Base-by-base conservation (phyloP, 129 eudicot species). In the Saussurea involucrata region DNA sequence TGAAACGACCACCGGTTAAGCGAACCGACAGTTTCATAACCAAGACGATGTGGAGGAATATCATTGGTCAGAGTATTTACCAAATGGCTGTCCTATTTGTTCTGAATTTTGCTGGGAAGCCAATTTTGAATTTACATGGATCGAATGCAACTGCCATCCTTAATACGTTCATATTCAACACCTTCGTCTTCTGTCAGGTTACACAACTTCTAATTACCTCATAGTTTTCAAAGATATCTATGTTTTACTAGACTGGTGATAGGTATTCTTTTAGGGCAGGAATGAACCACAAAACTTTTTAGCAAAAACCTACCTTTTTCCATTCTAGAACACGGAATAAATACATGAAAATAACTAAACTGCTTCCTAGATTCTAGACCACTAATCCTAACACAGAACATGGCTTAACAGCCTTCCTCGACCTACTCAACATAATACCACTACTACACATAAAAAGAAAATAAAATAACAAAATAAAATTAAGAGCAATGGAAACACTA, bases 141-240 rank as follows among this genome's bases (percentile, higher is more conserved):
- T 76, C 96, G 29, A 84, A 85, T 73, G 76, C 95, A 49, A 82
- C 85, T 2, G 69, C 24, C 29, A 69, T 82, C 58, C 84, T 86
- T 33, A 85, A 88, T 71, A 92, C 94, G 20, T 86, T 90, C 86
- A 92, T 89, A 49, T 92, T 92, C 88, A 89, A 86, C 86, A 83
- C 97, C 77, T 89, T 92, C 34, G 97, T 89, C 65, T 92, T 92
- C 76, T 89, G 96, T 71, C 97, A 92, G 97, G 97, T 92, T 32
- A 76, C 6, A 11, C 32, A 18, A 28, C 5, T 66, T 76, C 8
- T 75, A 17, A 46, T 44, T 42, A n/a, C 28, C 6, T 60, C 36
- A 61, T 32, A 15, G 31, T 8, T 74, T 57, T 13, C 24, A 8
- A 57, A 18, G 0, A 57, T 4, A 49, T 10, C 12, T 20, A n/a